Conservation (phyloP, 768 basidiomycete species). For the Boletus edulis region DNA sequence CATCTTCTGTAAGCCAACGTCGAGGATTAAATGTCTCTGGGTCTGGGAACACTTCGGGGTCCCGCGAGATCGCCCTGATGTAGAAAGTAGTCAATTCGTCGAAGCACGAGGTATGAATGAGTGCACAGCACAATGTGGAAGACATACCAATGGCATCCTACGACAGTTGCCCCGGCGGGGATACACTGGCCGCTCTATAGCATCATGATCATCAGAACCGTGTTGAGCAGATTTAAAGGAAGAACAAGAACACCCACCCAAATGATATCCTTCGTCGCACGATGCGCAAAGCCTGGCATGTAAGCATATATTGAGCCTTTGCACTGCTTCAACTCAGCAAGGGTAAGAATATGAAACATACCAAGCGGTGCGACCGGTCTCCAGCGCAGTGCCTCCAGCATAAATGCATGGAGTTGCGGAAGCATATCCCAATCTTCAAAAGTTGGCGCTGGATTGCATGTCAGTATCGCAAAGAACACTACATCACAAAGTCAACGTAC, state of each 20-base stretch:
- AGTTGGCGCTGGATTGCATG: constrained; percentile 26
- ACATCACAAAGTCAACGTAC: constrained; percentile 1
- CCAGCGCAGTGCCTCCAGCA: constrained; percentile 36
- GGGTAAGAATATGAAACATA: constrained; percentile 10
- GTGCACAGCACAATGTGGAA: neutral
- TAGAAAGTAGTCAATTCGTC: neutral
- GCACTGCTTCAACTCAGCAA: too few species aligned
- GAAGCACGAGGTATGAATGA: neutral
- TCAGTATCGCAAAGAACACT: neutral
- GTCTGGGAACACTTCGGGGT: constrained; percentile 11
- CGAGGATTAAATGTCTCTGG: constrained; percentile 11
- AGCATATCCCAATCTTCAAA: constrained; percentile 33
- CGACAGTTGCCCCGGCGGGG: constrained; percentile 10
- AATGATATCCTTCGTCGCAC: constrained; percentile 57
- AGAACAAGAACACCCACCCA: constrained; percentile 41
- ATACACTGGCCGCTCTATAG: constrained; percentile 9
- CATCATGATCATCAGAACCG: neutral
- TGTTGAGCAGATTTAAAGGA: neutral
- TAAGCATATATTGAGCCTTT: neutral
- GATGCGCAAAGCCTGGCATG: constrained; percentile 50
- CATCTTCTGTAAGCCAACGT: constrained; percentile 5
- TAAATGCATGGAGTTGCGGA: constrained; percentile 34
- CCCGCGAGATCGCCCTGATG: constrained; percentile 13
- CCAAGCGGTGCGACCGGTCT: constrained; percentile 30
- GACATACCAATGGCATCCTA: constrained; percentile 14